Conservation (phyloP, 176 grass and related monocot species). For the Sorghum bicolor region DNA sequence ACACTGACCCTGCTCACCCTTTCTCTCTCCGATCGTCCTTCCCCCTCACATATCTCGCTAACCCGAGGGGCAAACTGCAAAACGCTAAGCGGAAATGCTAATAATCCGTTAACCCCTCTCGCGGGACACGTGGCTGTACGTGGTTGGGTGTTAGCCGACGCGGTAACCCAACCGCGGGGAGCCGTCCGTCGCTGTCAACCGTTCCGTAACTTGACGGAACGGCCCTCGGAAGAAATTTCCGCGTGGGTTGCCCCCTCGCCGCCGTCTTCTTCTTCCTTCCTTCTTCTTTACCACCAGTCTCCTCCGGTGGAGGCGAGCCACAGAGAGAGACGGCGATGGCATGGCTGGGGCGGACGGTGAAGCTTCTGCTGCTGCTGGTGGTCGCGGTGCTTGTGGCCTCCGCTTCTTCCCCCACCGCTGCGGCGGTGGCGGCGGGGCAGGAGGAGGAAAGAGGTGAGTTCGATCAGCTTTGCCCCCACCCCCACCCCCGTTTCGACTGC, state of each 20-base stretch:
- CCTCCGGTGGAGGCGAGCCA: neutral
- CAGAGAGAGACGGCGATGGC: neutral
- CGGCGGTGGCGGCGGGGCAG: neutral
- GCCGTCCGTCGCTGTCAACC: neutral
- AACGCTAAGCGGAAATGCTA: neutral
- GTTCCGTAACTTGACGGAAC: constrained; percentile 6
- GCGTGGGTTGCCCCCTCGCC: neutral
- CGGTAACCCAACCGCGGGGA: neutral
- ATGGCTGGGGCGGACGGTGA: neutral
- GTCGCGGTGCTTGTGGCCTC: neutral
- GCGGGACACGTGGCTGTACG: neutral
- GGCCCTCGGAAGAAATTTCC: neutral
- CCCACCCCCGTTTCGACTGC: neutral
- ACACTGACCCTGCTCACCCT: no score
- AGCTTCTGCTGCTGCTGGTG: neutral
- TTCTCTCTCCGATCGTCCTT: no score
- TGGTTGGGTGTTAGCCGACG: neutral
- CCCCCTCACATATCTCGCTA: neutral
- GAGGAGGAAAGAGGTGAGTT: constrained; percentile 15
- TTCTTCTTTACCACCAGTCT: no score
- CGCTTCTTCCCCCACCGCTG: neutral
- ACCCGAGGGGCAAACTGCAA: neutral
- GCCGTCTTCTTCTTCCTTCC: neutral
- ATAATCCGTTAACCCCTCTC: neutral
- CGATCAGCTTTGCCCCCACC: neutral